These are phyloP conservation scores for Coelastrella sp. DNA, from an alignment of 139 green algal genomes.

Conservation along the genomic window DNA sequence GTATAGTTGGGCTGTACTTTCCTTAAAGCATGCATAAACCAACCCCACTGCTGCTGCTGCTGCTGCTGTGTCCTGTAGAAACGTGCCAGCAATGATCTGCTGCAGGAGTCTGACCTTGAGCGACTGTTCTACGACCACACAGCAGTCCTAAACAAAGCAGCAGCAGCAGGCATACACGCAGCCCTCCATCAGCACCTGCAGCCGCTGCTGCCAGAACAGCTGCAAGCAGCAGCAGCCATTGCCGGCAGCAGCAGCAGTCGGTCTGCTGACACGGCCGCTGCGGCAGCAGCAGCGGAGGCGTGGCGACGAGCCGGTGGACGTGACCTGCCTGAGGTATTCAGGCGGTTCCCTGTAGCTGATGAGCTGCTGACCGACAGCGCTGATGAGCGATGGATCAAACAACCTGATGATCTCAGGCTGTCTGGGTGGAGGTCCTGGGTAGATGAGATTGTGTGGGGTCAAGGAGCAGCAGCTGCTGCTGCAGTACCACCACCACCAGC, in stretches of 20 bases:
- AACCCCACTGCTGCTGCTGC: not conserved
- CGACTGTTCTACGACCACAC: conserved; percentile 12
- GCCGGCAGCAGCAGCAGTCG: conserved; percentile 5
- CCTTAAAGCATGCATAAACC: not conserved
- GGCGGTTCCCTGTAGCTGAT: not conserved
- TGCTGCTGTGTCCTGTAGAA: conserved; percentile 8
- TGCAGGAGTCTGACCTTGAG: not conserved
- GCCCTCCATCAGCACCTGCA: conserved; percentile 9
- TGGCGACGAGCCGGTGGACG: not conserved
- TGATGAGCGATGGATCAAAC: conserved; percentile 6
- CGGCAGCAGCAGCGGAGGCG: not conserved
- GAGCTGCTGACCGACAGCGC: not conserved
- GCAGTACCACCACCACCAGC: not conserved
- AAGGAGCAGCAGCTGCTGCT: not conserved
- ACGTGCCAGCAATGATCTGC: conserved; percentile 28
- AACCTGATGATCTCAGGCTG: not conserved
- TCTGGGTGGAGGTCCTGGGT: conserved; percentile 4
- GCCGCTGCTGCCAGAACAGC: conserved; percentile 12
- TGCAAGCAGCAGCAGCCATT: conserved; percentile 4
- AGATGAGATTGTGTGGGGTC: conserved; percentile 22
- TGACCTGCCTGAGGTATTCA: not conserved
- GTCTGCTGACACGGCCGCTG: not conserved
- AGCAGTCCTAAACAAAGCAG: conserved; percentile 1
- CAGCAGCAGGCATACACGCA: conserved; percentile 22
- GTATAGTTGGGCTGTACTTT: not conserved